phyloP scores from a whole-genome alignment of 257 asterid species.

The Scutellaria minor region DNA sequence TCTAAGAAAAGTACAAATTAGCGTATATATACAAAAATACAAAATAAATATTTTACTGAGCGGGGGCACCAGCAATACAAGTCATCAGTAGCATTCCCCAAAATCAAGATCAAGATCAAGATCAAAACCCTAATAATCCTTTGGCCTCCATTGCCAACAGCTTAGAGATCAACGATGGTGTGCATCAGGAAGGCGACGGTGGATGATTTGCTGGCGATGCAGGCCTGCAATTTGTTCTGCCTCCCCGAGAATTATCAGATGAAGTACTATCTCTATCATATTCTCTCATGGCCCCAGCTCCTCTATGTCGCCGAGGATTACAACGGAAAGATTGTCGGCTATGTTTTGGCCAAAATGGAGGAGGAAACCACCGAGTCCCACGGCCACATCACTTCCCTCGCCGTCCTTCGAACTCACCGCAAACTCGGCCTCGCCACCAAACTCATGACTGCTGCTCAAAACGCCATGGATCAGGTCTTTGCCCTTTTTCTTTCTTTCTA shows the following conservation, averaged over 20 bases:
- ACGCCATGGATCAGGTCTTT: conserved; percentile 92
- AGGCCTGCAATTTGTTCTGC: conserved; percentile 90
- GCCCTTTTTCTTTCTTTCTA: conserved; percentile 9
- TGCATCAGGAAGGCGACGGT: conserved; percentile 95
- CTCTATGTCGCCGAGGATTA: conserved; percentile 98
- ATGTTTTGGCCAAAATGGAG: conserved; percentile 96
- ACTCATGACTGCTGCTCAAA: conserved; percentile 99
- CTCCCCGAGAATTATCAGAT: conserved; percentile 97
- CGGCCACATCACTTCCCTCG: conserved; percentile 98
- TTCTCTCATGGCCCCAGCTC: conserved; percentile 98
- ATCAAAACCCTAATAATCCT: conserved; percentile 36
- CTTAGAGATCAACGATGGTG: conserved; percentile 57
- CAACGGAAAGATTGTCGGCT: conserved; percentile 95
- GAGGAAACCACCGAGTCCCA: conserved; percentile 95
- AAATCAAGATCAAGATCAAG: conserved; percentile 28
- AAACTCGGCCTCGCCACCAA: conserved; percentile 95
- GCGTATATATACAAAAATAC: too few relatives aligned
- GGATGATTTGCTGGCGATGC: conserved; percentile 94
- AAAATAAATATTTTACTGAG: too few relatives aligned
- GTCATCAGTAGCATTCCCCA: background rate
- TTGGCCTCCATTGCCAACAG: background rate
- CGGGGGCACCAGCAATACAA: too few relatives aligned
- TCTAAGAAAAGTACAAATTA: too few relatives aligned
- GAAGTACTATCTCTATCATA: conserved; percentile 95
- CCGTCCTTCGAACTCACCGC: conserved; percentile 97